These are phyloP conservation scores for Iris macrosiphon DNA, from an alignment of 106 monocot genomes.

Conservation along the genomic window DNA sequence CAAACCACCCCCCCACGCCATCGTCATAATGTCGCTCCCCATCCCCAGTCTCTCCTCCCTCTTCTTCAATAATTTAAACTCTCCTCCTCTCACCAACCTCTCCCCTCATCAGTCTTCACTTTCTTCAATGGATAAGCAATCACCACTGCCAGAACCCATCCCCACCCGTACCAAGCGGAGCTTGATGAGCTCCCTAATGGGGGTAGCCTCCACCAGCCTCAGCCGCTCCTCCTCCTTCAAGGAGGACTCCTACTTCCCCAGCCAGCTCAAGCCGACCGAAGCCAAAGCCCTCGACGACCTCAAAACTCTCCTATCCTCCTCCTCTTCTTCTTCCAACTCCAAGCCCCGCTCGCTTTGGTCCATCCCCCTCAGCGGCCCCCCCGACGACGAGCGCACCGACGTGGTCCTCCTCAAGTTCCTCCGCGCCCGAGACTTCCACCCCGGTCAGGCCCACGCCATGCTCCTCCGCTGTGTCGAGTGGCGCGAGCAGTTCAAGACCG, in stretches of 20 bases:
- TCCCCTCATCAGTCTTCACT: slow-evolving; percentile 6
- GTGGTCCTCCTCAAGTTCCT: slow-evolving; percentile 65
- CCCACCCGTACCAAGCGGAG: slow-evolving; percentile 26
- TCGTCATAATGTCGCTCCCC: slow-evolving; percentile 16
- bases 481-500: slow-evolving; percentile 45
- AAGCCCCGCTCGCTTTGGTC: slow-evolving; percentile 34
- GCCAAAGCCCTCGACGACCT: slow-evolving; percentile 41
- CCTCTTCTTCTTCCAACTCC: slow-evolving; percentile 1
- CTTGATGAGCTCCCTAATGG: slow-evolving; percentile 27
- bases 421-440: slow-evolving; percentile 52
- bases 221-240: slow-evolving; percentile 52
- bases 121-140: slow-evolving; percentile 6
- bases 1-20: slow-evolving; percentile 11
- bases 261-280: slow-evolving; percentile 34
- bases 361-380: slow-evolving; percentile 3
- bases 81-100: too few relatives aligned
- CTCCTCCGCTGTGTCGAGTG: slow-evolving; percentile 35
- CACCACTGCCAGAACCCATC: slow-evolving; percentile 2
- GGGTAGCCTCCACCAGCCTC: slow-evolving; percentile 29
- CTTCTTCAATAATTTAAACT: too few relatives aligned
- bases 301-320: slow-evolving; percentile 22
- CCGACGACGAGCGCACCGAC: slow-evolving; percentile 37
- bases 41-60: too few relatives aligned
- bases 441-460: slow-evolving; percentile 43
- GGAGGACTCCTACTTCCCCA: slow-evolving; percentile 58